Base-by-base conservation (phyloP, 108 stramenopile species). In the Nannochloropsis salina region DNA sequence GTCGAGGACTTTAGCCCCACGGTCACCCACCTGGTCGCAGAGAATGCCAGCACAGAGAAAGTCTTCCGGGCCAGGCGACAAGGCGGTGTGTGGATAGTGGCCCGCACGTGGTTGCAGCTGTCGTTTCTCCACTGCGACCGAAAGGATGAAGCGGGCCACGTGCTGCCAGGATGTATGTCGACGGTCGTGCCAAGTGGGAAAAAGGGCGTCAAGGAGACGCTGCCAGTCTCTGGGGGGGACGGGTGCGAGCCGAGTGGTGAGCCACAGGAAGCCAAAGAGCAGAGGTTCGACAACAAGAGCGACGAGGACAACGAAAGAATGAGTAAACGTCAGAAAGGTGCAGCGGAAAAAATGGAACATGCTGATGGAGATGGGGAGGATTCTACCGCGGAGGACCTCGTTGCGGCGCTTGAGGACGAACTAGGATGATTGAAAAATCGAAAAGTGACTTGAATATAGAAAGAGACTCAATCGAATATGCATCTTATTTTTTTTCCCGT, bases 41-140 rank as follows among this genome's bases (percentile, higher is more conserved):
- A 74, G 61, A 74, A 74, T n/a, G 20, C 61, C 61, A 74, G n/a
- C 61, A 74, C 61, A n/a, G 61, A 74, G n/a, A 74, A 74, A 74
- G 61, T 74, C 20, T 74, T n/a, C 8, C 61, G 61, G 61, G 61
- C 61, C 20, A 74, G 61, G 4, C 61, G 61, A 3, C 15, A 2
- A 6, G 61, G 61, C 3, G 6, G n/a, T 74, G 2, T 74, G 15
- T 74, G 15, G 61, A n/a, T 74, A 3, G 61, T 74, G 6, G n/a
- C 61, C 20, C 15, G 61, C 20, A n/a, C n/a, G 4, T 74, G 61
- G 61, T 6, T 74, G 3, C 61, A 74, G n/a, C n/a, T 74, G 61
- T 74, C 61, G 61, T 74, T 74, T 74, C 3, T 74, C n/a, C 61
- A 74, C n/a, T 74, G 61, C n/a, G 61, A 74, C 0, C 61, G 61